Conservation (phyloP, 805 yeast species). For the Schwanniomyces occidentalis region DNA sequence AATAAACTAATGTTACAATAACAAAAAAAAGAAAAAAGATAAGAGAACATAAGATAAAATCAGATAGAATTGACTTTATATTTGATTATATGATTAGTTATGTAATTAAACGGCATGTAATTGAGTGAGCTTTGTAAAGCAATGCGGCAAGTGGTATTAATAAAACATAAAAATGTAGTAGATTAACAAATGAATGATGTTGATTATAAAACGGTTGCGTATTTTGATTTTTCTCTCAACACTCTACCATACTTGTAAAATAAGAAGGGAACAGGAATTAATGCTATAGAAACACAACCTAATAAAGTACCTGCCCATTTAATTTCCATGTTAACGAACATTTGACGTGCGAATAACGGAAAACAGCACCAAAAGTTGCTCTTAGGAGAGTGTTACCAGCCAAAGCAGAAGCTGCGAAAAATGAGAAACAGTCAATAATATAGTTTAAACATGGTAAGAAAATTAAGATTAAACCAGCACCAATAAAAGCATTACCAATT, state of each 20-base stretch:
- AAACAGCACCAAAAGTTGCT: constrained; percentile 61
- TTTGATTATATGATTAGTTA: too few species aligned
- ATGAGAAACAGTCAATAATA: constrained; percentile 58
- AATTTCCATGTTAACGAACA: constrained; percentile 51
- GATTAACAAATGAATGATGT: too few species aligned
- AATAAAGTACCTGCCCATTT: constrained; percentile 57
- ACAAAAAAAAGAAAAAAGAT: too few species aligned
- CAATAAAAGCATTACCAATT: constrained; percentile 43
- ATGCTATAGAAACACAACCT: constrained; percentile 51
- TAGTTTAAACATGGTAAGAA: constrained; percentile 63
- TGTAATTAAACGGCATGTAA: too few species aligned
- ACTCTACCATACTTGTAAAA: constrained; percentile 51
- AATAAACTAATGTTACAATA: too few species aligned
- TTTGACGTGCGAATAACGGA: constrained; percentile 56
- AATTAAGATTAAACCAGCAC: constrained; percentile 51
- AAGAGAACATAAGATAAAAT: too few species aligned
- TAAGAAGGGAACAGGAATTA: constrained; percentile 58
- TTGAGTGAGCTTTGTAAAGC: too few species aligned
- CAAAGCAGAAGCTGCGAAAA: constrained; percentile 61
- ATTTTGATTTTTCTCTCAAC: constrained; percentile 21
- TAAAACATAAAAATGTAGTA: too few species aligned
- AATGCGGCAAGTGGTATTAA: too few species aligned
- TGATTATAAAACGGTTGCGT: constrained; percentile 9
- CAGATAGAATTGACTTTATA: too few species aligned
- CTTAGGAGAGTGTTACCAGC: constrained; percentile 65